Evolutionary conservation across 2,329 filamentous ascomycete species (phyloP).

Genomic region (Pseudogymnoascus sp.): DNA sequence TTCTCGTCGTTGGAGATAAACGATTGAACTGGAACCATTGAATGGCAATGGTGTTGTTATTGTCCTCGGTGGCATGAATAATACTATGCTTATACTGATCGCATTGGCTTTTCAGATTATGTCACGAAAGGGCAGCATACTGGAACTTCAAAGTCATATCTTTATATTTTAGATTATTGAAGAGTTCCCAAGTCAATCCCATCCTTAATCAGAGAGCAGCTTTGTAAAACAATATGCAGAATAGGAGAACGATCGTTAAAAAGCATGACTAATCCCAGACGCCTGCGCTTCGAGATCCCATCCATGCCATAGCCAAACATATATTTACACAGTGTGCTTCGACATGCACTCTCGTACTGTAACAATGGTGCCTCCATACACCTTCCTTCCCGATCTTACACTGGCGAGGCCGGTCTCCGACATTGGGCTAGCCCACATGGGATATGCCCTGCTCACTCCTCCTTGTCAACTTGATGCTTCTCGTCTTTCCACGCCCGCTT

Average conservation of each 20-base stretch:
- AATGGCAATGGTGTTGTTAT: not conserved
- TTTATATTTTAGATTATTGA: not conserved
- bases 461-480: not conserved
- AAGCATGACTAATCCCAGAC: conserved; percentile 8
- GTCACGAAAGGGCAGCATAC: not conserved
- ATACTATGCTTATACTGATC: not conserved
- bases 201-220: not conserved
- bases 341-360: not conserved
- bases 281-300: conserved; percentile 8
- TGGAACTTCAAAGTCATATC: not conserved
- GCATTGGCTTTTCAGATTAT: too few relatives aligned
- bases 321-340: conserved; percentile 7
- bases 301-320: conserved; percentile 2
- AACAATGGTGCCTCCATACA: not conserved
- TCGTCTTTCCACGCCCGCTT: not conserved
- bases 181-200: not conserved
- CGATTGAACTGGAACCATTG: not conserved
- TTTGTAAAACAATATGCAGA: conserved; percentile 8
- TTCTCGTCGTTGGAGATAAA: not conserved
- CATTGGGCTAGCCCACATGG: not conserved
- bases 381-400: not conserved
- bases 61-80: not conserved
- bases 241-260: conserved; percentile 6
- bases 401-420: not conserved
- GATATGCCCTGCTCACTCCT: not conserved